phyloP scores from a whole-genome alignment of 1,139 yeast genomes.

The Lodderomyces oxycetoniae region DNA sequence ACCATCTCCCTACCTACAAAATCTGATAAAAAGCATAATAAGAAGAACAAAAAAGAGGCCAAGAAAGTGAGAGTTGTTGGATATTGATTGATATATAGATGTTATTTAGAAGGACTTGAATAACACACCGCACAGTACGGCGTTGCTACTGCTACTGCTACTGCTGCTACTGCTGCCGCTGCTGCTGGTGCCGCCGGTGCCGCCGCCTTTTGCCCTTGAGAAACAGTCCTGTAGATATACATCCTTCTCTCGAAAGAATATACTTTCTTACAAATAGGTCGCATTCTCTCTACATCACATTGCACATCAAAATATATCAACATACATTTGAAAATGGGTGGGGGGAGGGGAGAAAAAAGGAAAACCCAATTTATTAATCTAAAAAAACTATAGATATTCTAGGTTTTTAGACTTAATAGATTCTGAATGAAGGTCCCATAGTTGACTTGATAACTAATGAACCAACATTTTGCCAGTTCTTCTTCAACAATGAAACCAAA shows the following conservation, averaged over 20 bases:
- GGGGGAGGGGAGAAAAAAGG: no score
- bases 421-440: slow-evolving; percentile 99
- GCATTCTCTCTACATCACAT: background rate
- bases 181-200: no score
- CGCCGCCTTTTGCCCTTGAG: no score
- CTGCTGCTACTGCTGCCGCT: no score
- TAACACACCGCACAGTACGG: no score
- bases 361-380: no score
- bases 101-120: no score
- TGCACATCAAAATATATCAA: slow-evolving; percentile 2
- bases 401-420: slow-evolving; percentile 61
- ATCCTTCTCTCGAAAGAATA: background rate
- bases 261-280: background rate
- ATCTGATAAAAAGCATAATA: slow-evolving; percentile 66
- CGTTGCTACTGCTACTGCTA: no score
- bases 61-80: slow-evolving; percentile 43
- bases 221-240: background rate
- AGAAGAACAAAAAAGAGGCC: slow-evolving; percentile 68
- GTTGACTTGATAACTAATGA: slow-evolving; percentile 98
- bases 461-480: slow-evolving; percentile 99
- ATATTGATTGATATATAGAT: no score
- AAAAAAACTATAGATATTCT: no score
- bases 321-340: background rate
- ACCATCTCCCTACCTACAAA: slow-evolving; percentile 19
- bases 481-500: slow-evolving; percentile 98